A percentile compares a stretch with the other conserved stretches of the same genome.
These are phyloP conservation scores for Starmerella tilneyi DNA, from an alignment of 805 yeast genomes.

Conservation along the genomic window DNA sequence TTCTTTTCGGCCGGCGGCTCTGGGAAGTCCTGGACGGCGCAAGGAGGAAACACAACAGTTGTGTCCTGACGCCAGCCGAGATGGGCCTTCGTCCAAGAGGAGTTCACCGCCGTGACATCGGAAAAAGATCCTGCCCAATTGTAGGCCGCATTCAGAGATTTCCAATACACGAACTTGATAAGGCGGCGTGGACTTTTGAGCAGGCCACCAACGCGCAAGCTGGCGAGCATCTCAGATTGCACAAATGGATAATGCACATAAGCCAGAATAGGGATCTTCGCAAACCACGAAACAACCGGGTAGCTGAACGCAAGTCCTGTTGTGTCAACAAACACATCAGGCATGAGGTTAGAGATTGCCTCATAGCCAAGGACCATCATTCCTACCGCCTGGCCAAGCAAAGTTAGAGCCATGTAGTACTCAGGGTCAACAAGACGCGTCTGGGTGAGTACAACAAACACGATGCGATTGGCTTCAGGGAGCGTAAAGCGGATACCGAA, in stretches of 20 bases:
- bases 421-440: slow-evolving; percentile 55
- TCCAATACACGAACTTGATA: slow-evolving; percentile 49
- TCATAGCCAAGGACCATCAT: slow-evolving; percentile 57
- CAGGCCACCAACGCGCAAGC: slow-evolving; percentile 17
- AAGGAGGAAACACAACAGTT: slow-evolving; percentile 74
- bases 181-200: slow-evolving; percentile 35
- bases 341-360: slow-evolving; percentile 55
- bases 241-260: slow-evolving; percentile 94
- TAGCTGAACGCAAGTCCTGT: slow-evolving; percentile 88
- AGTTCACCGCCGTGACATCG: slow-evolving; percentile 61
- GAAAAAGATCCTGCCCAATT: slow-evolving; percentile 56
- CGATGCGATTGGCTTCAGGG: slow-evolving; percentile 42
- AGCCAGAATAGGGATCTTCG: slow-evolving; percentile 66
- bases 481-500: slow-evolving; percentile 44
- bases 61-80: slow-evolving; percentile 55
- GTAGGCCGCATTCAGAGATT: slow-evolving; percentile 51
- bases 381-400: slow-evolving; percentile 82
- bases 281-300: slow-evolving; percentile 46
- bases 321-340: slow-evolving; percentile 91
- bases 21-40: slow-evolving; percentile 54
- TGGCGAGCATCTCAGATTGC: slow-evolving; percentile 63
- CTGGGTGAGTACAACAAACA: slow-evolving; percentile 48
- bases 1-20: slow-evolving; percentile 25
- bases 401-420: slow-evolving; percentile 69
- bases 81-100: slow-evolving; percentile 86